Evolutionary conservation across 2,329 filamentous ascomycete genomes (phyloP).

Genomic region (Colletotrichum sp.): DNA sequence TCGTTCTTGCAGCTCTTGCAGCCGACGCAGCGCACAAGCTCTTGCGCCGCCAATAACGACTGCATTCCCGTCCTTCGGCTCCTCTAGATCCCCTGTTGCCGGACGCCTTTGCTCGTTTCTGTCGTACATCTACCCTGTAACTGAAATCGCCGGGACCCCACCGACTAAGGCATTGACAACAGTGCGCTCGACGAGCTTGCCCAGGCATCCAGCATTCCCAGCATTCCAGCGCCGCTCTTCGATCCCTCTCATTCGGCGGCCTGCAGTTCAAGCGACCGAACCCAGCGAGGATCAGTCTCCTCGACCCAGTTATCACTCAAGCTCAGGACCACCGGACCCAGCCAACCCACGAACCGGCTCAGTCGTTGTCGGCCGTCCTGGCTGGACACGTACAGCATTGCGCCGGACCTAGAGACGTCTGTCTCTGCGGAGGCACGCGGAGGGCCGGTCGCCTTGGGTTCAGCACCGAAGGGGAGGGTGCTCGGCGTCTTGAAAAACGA

Average conservation of each 20-base stretch:
- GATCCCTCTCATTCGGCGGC: slow-evolving; percentile 9
- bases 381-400: not conserved
- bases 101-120: not conserved
- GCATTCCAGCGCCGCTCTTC: slow-evolving; percentile 9
- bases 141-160: not conserved
- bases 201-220: slow-evolving; percentile 8
- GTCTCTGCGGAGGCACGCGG: not conserved
- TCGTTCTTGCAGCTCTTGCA: not conserved
- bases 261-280: slow-evolving; percentile 11
- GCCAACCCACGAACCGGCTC: slow-evolving; percentile 11
- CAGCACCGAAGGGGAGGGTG: not conserved
- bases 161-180: slow-evolving; percentile 17
- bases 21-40: slow-evolving; percentile 8
- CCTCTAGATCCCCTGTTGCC: slow-evolving; percentile 12
- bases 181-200: slow-evolving; percentile 13
- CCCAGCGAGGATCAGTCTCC: slow-evolving; percentile 14
- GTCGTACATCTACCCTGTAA: not conserved
- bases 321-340: slow-evolving; percentile 18
- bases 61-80: slow-evolving; percentile 10
- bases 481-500: not conserved
- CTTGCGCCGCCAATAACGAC: slow-evolving; percentile 20
- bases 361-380: not conserved
- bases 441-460: not conserved
- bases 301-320: slow-evolving; percentile 16
- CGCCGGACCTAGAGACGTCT: not conserved